Evolutionary conservation across 2,329 filamentous ascomycete genomes (phyloP).

Genomic region (Monilinia laxa): DNA sequence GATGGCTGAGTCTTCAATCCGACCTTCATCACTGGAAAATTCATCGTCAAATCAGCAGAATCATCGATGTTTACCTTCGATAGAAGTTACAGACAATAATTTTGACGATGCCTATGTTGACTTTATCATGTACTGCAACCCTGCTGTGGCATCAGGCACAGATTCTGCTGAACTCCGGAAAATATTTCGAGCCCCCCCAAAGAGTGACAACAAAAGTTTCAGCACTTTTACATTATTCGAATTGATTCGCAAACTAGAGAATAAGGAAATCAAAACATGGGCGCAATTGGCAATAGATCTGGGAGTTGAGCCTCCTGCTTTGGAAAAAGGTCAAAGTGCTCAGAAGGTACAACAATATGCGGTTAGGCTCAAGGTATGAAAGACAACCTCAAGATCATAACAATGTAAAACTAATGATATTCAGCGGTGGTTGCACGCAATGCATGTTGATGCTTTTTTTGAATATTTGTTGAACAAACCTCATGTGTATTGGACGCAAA

Average conservation of each 20-base stretch:
- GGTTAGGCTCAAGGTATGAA: conserved; percentile 77
- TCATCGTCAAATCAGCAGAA: conserved; percentile 18
- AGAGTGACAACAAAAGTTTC: conserved; percentile 84
- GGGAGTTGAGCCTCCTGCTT: conserved; percentile 82
- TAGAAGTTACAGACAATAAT: conserved; percentile 64
- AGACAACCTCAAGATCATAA: conserved; percentile 3
- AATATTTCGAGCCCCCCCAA: conserved; percentile 76
- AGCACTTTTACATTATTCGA: conserved; percentile 74
- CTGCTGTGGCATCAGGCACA: conserved; percentile 66
- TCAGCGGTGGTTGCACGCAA: conserved; percentile 92
- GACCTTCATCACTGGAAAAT: conserved; percentile 16
- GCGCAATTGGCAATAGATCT: conserved; percentile 80
- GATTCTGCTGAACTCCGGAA: conserved; percentile 72
- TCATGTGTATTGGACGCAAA: conserved; percentile 76
- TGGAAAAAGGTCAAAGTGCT: conserved; percentile 80
- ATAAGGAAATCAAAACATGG: conserved; percentile 89
- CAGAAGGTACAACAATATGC: conserved; percentile 96
- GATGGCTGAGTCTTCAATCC: conserved; percentile 23
- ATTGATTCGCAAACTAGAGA: conserved; percentile 74
- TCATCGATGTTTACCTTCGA: conserved; percentile 56
- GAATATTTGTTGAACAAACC: conserved; percentile 79
- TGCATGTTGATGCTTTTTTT: conserved; percentile 94
- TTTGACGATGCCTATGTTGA: conserved; percentile 80
- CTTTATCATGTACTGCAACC: conserved; percentile 92
- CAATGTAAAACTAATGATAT: conserved; percentile 26